These are phyloP conservation scores for Populus simonii DNA, from an alignment of 345 rosid species.

Conservation along the genomic window DNA sequence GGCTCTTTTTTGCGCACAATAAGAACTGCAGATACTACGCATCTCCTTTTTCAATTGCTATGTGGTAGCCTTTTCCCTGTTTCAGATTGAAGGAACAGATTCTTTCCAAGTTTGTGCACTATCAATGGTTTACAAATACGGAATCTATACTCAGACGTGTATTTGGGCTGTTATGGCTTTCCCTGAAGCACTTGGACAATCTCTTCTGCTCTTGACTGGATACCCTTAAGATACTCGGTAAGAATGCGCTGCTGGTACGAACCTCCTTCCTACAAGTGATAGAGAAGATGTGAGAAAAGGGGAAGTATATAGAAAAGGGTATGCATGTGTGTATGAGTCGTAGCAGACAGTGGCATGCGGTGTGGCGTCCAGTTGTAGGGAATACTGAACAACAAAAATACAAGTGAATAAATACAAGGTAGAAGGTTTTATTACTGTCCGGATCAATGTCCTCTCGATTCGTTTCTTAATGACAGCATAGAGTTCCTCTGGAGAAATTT, in stretches of 20 bases:
- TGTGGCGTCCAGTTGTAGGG: neutral
- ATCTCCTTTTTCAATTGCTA: neutral
- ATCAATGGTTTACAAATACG: neutral
- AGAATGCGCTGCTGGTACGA: slow-evolving; percentile 85
- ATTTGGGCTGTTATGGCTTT: slow-evolving; percentile 5
- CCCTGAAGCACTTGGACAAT: slow-evolving; percentile 51
- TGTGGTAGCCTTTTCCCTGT: neutral
- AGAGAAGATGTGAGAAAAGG: neutral
- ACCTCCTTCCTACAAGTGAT: slow-evolving; percentile 73
- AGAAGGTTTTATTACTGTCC: slow-evolving; percentile 55
- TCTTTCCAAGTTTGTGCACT: neutral
- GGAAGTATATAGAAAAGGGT: neutral
- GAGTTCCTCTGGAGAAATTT: slow-evolving; percentile 57
- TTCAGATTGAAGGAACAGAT: neutral
- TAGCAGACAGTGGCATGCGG: neutral
- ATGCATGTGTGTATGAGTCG: neutral
- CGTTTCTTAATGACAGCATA: slow-evolving; percentile 70
- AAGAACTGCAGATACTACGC: neutral
- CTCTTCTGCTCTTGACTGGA: slow-evolving; percentile 66
- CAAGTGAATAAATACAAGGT: neutral
- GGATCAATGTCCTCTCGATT: slow-evolving; percentile 67
- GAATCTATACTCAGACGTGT: neutral
- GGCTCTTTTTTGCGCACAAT: neutral
- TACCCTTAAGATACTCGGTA: slow-evolving; percentile 69
- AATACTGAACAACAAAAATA: neutral